Conservation (phyloP, 768 basidiomycete species). For the Lactarius quietus region DNA sequence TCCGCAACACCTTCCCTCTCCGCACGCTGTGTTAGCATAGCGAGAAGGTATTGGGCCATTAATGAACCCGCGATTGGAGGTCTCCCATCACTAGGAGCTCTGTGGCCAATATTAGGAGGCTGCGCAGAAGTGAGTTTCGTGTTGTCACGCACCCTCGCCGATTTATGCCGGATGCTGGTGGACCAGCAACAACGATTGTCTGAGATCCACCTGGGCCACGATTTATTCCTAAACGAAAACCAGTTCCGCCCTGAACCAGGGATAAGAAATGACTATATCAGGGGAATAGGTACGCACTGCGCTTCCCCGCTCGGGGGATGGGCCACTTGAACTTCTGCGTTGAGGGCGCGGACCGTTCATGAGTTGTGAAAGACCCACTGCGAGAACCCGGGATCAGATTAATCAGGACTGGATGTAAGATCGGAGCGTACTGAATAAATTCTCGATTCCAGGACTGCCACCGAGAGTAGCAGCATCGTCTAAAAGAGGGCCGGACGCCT, state of each 20-base stretch:
- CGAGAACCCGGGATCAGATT: background rate
- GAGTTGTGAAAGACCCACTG: conserved; percentile 18
- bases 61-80: conserved; percentile 52
- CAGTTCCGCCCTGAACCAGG: conserved; percentile 28
- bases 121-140: conserved; percentile 24
- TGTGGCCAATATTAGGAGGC: conserved; percentile 36
- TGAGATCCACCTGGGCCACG: conserved; percentile 33
- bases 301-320: conserved; percentile 6
- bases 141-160: conserved; percentile 23
- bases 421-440: conserved; percentile 45
- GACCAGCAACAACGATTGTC: conserved; percentile 39
- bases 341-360: conserved; percentile 10
- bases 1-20: conserved; percentile 43
- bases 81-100: conserved; percentile 24
- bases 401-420: background rate
- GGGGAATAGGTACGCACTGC: conserved; percentile 23
- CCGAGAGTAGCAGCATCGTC: no score
- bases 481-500: conserved; percentile 34
- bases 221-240: conserved; percentile 38
- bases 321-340: conserved; percentile 1
- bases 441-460: conserved; percentile 38
- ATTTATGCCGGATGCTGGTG: conserved; percentile 31
- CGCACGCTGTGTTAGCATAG: conserved; percentile 46
- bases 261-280: conserved; percentile 13
- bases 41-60: conserved; percentile 71